Evolutionary conservation across 73 alveolate species (phyloP).

Genomic region (Stentor coeruleus): DNA sequence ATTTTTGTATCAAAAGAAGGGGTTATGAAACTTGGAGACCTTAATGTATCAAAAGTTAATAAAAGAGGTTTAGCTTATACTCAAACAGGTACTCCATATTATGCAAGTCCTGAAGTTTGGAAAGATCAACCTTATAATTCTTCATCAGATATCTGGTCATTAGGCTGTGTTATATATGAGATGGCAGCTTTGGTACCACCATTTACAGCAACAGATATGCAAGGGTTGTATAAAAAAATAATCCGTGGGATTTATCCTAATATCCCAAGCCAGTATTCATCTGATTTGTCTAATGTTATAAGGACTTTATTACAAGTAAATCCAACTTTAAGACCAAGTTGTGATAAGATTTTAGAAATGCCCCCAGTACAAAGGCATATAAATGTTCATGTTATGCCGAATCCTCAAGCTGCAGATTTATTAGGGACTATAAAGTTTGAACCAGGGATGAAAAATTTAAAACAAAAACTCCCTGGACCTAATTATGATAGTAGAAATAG

Average conservation of each 20-base stretch:
- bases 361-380: background rate
- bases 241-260: slow-evolving; percentile 68
- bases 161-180: slow-evolving; percentile 84
- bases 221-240: slow-evolving; percentile 63
- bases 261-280: slow-evolving; percentile 60
- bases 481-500: background rate
- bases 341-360: background rate
- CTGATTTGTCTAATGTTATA: background rate
- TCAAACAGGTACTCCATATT: slow-evolving; percentile 77
- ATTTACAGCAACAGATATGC: slow-evolving; percentile 72
- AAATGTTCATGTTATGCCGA: background rate
- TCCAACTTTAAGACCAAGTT: background rate
- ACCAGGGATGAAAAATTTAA: background rate
- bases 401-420: background rate
- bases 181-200: slow-evolving; percentile 75
- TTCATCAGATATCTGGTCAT: slow-evolving; percentile 81
- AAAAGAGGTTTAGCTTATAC: slow-evolving; percentile 41
- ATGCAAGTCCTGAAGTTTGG: slow-evolving; percentile 83
- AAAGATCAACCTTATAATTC: slow-evolving; percentile 56
- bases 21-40: slow-evolving; percentile 70
- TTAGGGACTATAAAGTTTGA: background rate
- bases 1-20: slow-evolving; percentile 54
- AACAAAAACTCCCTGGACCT: background rate
- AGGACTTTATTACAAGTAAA: background rate
- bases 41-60: slow-evolving; percentile 56